Percentiles rank a stretch among this genome's conserved stretches.
Evolutionary conservation across 768 basidiomycete species (phyloP).

Genomic region (Russula sp.): DNA sequence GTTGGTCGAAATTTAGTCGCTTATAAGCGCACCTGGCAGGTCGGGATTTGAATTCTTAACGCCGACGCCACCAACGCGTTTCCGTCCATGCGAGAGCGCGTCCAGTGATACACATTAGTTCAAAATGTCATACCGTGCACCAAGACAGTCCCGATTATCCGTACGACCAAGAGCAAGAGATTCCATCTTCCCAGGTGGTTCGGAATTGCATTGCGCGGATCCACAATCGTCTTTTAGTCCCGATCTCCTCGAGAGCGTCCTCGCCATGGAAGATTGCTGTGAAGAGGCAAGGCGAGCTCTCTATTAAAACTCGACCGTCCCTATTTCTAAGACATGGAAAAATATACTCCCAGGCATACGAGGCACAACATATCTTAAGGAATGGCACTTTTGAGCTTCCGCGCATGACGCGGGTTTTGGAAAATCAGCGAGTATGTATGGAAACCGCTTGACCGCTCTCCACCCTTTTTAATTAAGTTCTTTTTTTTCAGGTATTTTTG

Average conservation of each 20-base stretch:
- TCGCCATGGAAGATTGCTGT: conserved; percentile 77
- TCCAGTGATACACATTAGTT: too few species aligned
- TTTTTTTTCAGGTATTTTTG: conserved; percentile 56
- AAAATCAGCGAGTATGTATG: conserved; percentile 66
- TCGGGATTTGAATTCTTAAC: conserved; percentile 31
- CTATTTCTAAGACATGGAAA: neutral
- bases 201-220: conserved; percentile 64
- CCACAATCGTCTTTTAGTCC: conserved; percentile 64
- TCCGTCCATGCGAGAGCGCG: neutral
- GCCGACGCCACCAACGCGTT: conserved; percentile 35
- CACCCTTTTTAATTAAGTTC: neutral
- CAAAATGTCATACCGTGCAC: conserved; percentile 21
- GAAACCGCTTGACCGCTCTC: neutral
- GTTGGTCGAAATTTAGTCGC: conserved; percentile 29
- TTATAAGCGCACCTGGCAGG: conserved; percentile 12
- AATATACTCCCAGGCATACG: conserved; percentile 48
- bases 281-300: conserved; percentile 52
- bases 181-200: conserved; percentile 67
- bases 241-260: conserved; percentile 70
- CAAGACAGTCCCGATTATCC: conserved; percentile 48
- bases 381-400: conserved; percentile 70
- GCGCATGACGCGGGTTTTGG: conserved; percentile 63
- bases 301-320: too few species aligned
- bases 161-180: conserved; percentile 52
- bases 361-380: conserved; percentile 65